Base-by-base conservation (phyloP, 2,329 filamentous ascomycete genomes). In the Aspergillus melleus region DNA sequence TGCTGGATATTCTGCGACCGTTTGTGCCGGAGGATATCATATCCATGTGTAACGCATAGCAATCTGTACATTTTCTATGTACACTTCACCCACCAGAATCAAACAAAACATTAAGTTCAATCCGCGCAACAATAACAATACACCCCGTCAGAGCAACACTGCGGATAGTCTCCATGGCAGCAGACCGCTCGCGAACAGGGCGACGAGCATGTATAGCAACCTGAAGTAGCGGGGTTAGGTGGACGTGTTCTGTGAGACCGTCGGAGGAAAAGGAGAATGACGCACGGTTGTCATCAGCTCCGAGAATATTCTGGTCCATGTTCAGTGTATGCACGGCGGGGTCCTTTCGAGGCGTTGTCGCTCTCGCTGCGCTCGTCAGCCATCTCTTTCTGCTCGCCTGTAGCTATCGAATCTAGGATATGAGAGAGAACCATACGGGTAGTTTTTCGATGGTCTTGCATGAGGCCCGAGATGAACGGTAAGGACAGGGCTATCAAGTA, bases 11-110 rank as follows among this genome's bases (percentile, higher is more conserved):
- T 19, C 32, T 74, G 24, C 64, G 49, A 2, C 62, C 64, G 0
- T 74, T 67, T 49, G 61, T 73, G 6, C 72, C 71, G 0, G 60
- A 62, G 2, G 65, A 74, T 50, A 74, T 74, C 12, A 55, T 62
- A 6, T 52, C 63, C 1, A 58, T 74, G 39, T 74, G 72, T 54
- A 58, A 57, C 5, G 26, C n/a, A 30, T 44, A 16, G n/a, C 5
- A 16, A 42, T n/a, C 36, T n/a, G 36, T 14, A 51, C 20, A 50
- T 1, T 16, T 39, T 20, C 19, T 52, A 52, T 39, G 26, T 29
- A 29, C 6, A 29, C 26, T 29, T 29, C 22, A 26, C 14, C 16
- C 19, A 9, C 29, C n/a, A 11, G 14, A 16, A 30, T 16, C 26
- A n/a, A 16, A 16, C 19, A 11, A 19, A 29, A 16, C 12, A 16